A percentile compares a stretch with the other conserved stretches of the same genome.
Conservation (phyloP, 768 basidiomycete genomes). For the Pleurotus tuoliensis region DNA sequence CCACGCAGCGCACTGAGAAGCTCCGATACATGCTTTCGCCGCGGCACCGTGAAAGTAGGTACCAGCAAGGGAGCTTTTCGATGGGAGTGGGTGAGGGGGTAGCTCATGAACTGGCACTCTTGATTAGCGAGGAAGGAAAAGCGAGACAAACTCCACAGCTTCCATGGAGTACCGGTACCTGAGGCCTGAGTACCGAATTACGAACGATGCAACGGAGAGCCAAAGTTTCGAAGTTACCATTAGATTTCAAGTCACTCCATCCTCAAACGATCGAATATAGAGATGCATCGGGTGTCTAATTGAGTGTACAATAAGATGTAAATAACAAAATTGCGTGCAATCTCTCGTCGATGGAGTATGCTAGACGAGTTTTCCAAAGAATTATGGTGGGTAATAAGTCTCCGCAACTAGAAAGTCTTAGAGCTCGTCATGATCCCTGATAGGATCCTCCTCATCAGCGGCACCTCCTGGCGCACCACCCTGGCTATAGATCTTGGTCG, state of each 20-base stretch:
- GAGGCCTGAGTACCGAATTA: no score
- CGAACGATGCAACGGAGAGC: no score
- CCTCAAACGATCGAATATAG: neutral
- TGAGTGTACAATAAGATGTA: slow-evolving; percentile 5
- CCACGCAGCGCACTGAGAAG: neutral
- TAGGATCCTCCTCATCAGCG: slow-evolving; percentile 34
- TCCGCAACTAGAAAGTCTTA: slow-evolving; percentile 19
- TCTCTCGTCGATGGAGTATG: neutral
- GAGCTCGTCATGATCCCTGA: slow-evolving; percentile 44
- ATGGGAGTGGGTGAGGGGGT: no score
- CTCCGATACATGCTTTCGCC: no score
- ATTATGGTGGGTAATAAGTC: neutral
- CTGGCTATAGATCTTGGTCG: slow-evolving; percentile 68
- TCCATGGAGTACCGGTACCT: no score
- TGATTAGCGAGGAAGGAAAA: no score
- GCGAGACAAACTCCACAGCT: no score
- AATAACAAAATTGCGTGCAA: neutral
- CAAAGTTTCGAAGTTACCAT: no score
- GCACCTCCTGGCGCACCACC: slow-evolving; percentile 24
- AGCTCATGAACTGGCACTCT: no score
- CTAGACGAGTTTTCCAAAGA: neutral
- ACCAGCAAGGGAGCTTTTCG: no score
- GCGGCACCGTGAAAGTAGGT: no score
- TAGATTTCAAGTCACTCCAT: no score
- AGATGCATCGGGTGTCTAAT: slow-evolving; percentile 4